Percentiles rank a stretch among this genome's conserved stretches.
Evolutionary conservation across 2,329 filamentous ascomycete species (phyloP).

Genomic region (Colletotrichum lindemuthianum): DNA sequence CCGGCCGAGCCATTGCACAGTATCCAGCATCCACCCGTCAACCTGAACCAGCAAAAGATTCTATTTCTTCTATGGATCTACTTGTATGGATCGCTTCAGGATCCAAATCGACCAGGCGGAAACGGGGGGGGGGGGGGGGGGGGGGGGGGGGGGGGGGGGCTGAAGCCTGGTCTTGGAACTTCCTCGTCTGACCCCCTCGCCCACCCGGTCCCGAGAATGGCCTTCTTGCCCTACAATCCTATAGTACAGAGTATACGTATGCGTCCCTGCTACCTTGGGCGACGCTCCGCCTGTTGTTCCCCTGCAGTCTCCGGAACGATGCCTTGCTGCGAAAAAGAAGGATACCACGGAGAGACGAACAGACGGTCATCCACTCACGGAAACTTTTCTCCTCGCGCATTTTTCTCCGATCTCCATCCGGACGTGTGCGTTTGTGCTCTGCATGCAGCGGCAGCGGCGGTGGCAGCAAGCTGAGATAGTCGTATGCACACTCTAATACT

Average conservation of each 20-base stretch:
- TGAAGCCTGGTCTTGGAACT: constrained; percentile 25
- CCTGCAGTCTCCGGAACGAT: constrained; percentile 29
- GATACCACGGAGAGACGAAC: constrained; percentile 13
- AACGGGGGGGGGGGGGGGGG: constrained; percentile 17
- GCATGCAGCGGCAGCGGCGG: constrained; percentile 4
- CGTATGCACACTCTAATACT: too few species aligned
- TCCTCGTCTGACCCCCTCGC: constrained; percentile 32
- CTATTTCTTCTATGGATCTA: constrained; percentile 23
- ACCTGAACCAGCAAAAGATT: constrained; percentile 17
- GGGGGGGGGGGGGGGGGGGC: not conserved
- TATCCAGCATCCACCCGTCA: constrained; percentile 17
- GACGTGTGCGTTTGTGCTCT: constrained; percentile 1
- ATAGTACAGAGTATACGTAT: not conserved
- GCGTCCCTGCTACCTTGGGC: constrained; percentile 16
- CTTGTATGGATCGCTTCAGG: constrained; percentile 21
- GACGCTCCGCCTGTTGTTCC: constrained; percentile 28
- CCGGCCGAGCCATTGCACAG: not conserved
- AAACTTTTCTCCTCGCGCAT: not conserved
- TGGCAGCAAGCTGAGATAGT: not conserved
- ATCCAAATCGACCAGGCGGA: constrained; percentile 21
- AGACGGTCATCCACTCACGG: constrained; percentile 22
- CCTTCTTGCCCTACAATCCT: not conserved
- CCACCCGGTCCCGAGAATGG: constrained; percentile 29
- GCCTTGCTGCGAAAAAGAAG: not conserved
- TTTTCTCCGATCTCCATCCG: constrained; percentile 18